Conservation (phyloP, 768 basidiomycete species). For the Rhizopogon salebrosus region DNA sequence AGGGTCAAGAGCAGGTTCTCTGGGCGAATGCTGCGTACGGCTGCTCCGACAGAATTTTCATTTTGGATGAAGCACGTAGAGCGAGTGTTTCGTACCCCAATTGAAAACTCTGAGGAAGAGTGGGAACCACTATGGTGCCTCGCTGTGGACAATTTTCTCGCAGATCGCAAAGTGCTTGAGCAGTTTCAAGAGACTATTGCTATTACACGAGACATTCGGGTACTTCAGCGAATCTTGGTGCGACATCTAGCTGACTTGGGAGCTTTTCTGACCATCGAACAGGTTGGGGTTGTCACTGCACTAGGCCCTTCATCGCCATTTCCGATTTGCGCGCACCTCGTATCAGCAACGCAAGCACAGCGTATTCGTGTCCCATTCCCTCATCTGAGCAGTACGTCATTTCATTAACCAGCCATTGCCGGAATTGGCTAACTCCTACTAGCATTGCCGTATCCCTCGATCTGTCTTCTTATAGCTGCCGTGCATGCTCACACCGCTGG, state of each 20-base stretch:
- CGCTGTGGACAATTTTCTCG: conserved; percentile 53
- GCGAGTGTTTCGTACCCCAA: conserved; percentile 32
- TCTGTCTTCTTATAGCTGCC: conserved; percentile 83
- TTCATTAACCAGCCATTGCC: not conserved
- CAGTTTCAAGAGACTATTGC: conserved; percentile 55
- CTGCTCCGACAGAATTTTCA: conserved; percentile 46
- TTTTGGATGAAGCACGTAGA: conserved; percentile 49
- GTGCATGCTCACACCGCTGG: conserved; percentile 74
- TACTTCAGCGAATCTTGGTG: conserved; percentile 60
- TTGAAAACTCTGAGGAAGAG: conserved; percentile 31
- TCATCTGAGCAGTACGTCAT: conserved; percentile 48
- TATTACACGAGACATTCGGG: conserved; percentile 53
- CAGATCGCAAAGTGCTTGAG: conserved; percentile 39
- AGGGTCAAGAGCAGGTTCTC: conserved; percentile 97
- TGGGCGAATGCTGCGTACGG: conserved; percentile 78
- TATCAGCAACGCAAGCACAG: conserved; percentile 42
- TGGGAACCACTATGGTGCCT: conserved; percentile 61
- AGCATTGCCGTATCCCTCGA: conserved; percentile 74
- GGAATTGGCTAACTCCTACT: not conserved
- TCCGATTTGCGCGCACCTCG: conserved; percentile 42
- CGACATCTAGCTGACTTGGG: conserved; percentile 16
- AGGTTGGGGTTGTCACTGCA: conserved; percentile 42
- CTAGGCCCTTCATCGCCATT: conserved; percentile 50
- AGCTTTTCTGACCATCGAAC: conserved; percentile 7
- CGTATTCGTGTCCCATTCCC: conserved; percentile 51